Conservation (phyloP, 2,329 filamentous ascomycete species). For the Didymellaceae sp. region DNA sequence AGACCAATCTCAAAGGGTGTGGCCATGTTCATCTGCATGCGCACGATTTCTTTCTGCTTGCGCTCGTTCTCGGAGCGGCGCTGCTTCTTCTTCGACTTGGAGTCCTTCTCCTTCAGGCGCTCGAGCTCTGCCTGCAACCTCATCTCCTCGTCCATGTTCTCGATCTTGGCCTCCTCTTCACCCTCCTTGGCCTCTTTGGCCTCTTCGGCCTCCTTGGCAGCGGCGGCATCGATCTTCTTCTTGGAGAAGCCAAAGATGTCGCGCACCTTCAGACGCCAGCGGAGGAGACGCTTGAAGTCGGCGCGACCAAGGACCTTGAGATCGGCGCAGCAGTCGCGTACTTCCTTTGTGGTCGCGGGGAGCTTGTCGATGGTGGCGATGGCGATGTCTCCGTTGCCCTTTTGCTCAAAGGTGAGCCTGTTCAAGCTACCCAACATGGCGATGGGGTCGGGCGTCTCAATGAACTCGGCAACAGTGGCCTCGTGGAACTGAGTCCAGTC, state of each 20-base stretch:
- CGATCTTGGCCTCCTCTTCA: conserved; percentile 80
- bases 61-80: conserved; percentile 87
- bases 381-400: conserved; percentile 79
- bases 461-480: conserved; percentile 86
- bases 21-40: conserved; percentile 97
- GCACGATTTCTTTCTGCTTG: conserved; percentile 92
- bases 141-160: conserved; percentile 93
- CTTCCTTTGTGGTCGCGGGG: conserved; percentile 67
- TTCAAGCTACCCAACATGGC: conserved; percentile 88
- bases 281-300: conserved; percentile 88
- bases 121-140: conserved; percentile 88
- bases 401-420: conserved; percentile 80
- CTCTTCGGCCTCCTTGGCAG: conserved; percentile 50
- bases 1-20: conserved; percentile 95
- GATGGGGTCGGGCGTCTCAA: conserved; percentile 91
- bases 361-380: conserved; percentile 84
- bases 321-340: conserved; percentile 67
- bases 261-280: conserved; percentile 87
- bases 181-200: conserved; percentile 50
- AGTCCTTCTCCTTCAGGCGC: conserved; percentile 79
- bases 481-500: conserved; percentile 94
- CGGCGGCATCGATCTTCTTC: conserved; percentile 67
- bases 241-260: conserved; percentile 87
- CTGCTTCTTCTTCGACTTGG: conserved; percentile 78
- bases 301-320: conserved; percentile 90